phyloP scores from a whole-genome alignment of 257 asterid species.

The Gynochthodes officinalis region DNA sequence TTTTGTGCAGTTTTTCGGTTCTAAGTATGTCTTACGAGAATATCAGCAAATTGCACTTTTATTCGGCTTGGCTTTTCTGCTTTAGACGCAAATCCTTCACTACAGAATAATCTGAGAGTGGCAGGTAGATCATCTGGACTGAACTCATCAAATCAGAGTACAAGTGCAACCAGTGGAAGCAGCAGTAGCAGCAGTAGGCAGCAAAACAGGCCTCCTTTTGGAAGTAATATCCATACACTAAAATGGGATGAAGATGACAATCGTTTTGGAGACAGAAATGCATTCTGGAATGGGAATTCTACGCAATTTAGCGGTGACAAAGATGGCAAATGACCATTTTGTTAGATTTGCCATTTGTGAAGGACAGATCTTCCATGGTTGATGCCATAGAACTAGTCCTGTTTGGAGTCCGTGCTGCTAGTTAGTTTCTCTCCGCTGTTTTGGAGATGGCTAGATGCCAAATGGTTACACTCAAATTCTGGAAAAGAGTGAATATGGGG shows the following conservation, averaged over 20 bases:
- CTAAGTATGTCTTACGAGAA: not conserved
- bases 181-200: constrained; percentile 36
- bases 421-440: not conserved
- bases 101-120: constrained; percentile 36
- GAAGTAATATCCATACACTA: constrained; percentile 85
- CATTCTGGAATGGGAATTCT: constrained; percentile 95
- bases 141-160: constrained; percentile 31
- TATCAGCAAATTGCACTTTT: not conserved
- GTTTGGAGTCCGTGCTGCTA: not conserved
- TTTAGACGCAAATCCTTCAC: constrained; percentile 56
- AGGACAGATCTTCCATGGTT: not conserved
- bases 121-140: constrained; percentile 32
- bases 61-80: not conserved
- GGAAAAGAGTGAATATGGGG: no score
- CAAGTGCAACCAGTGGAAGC: constrained; percentile 24
- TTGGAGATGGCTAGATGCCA: no score
- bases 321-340: constrained; percentile 26
- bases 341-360: not conserved
- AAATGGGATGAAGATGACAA: constrained; percentile 61
- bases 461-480: no score
- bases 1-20: no score
- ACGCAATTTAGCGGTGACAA: constrained; percentile 79
- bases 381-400: no score
- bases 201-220: constrained; percentile 41
- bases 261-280: constrained; percentile 51